phyloP scores from a whole-genome alignment of 106 monocot genomes.

The Dendrobium catenatum region DNA sequence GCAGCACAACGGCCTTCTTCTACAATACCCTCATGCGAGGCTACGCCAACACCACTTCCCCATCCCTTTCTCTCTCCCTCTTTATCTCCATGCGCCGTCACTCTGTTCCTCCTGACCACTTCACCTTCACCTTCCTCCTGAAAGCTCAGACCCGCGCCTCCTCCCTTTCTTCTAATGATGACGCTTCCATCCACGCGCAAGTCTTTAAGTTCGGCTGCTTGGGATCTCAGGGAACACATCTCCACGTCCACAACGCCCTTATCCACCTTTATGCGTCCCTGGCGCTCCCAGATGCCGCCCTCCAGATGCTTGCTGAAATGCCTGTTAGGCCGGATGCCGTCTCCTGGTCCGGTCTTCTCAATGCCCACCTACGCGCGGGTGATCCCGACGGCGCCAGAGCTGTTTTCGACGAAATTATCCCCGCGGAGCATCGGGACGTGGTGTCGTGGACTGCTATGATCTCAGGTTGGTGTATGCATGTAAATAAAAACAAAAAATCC shows the following conservation, averaged over 20 bases:
- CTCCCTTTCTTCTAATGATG: background rate
- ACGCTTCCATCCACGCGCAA: conserved; percentile 19
- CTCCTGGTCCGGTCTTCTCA: conserved; percentile 34
- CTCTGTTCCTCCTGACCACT: conserved; percentile 23
- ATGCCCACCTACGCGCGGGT: conserved; percentile 16
- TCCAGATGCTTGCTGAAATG: conserved; percentile 30
- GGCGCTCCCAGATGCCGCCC: background rate
- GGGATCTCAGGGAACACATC: conserved; percentile 1
- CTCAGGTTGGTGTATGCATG: background rate
- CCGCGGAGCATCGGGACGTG: conserved; percentile 4
- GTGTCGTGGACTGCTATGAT: conserved; percentile 62
- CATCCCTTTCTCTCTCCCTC: conserved; percentile 16
- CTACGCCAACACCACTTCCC: conserved; percentile 15
- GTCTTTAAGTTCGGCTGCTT: conserved; percentile 38
- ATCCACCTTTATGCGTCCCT: conserved; percentile 32
- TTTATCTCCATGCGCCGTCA: conserved; percentile 30
- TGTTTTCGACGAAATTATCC: conserved; percentile 21
- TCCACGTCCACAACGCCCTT: conserved; percentile 33
- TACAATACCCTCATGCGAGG: conserved; percentile 41
- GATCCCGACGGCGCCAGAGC: conserved; percentile 18
- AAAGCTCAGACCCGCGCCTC: conserved; percentile 19
- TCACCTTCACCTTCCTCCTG: conserved; percentile 51
- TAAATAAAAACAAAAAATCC: too few relatives aligned
- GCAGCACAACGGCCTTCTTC: conserved; percentile 23
- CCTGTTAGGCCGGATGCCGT: conserved; percentile 30